These are phyloP conservation scores for Neocucurbitaria cava DNA, from an alignment of 2,329 filamentous ascomycete genomes.

Conservation along the genomic window DNA sequence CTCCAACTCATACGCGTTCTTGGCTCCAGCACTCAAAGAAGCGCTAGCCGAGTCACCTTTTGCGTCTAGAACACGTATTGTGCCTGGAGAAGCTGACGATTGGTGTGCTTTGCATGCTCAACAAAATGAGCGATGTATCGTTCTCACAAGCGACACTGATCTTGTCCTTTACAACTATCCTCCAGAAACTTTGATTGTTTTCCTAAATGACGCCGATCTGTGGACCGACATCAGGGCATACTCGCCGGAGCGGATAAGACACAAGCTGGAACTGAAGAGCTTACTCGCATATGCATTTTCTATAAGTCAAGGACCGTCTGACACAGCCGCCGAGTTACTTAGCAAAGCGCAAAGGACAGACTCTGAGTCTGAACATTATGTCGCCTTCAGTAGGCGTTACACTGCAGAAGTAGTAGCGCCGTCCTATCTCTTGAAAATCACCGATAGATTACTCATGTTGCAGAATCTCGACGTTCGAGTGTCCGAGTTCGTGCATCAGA, in stretches of 20 bases:
- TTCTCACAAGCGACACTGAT: conserved; percentile 87
- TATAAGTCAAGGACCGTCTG: conserved; percentile 43
- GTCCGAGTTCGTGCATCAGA: conserved; percentile 41
- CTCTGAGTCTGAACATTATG: conserved; percentile 25
- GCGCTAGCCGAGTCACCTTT: conserved; percentile 59
- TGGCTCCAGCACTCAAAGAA: conserved; percentile 80
- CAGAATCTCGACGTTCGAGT: conserved; percentile 42
- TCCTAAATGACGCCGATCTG: conserved; percentile 69
- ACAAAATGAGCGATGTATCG: conserved; percentile 63
- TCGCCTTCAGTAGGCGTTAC: conserved; percentile 43
- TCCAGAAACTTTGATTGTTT: conserved; percentile 65
- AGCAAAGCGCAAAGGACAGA: conserved; percentile 30
- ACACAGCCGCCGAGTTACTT: conserved; percentile 36
- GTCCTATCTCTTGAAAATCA: conserved; percentile 3
- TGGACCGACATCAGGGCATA: conserved; percentile 46
- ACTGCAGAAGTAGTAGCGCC: conserved; percentile 9
- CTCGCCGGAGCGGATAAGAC: conserved; percentile 54
- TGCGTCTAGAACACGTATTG: conserved; percentile 61
- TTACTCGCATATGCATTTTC: conserved; percentile 51
- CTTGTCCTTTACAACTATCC: conserved; percentile 78
- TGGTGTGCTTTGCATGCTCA: conserved; percentile 75
- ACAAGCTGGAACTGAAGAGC: conserved; percentile 52
- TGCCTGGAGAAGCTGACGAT: conserved; percentile 84
- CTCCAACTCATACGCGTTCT: conserved; percentile 66
- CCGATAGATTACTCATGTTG: conserved; percentile 6